Percentiles rank a stretch among this genome's conserved stretches.
phyloP scores from a whole-genome alignment of 2,329 filamentous ascomycete genomes.

The Neonectria faginata region DNA sequence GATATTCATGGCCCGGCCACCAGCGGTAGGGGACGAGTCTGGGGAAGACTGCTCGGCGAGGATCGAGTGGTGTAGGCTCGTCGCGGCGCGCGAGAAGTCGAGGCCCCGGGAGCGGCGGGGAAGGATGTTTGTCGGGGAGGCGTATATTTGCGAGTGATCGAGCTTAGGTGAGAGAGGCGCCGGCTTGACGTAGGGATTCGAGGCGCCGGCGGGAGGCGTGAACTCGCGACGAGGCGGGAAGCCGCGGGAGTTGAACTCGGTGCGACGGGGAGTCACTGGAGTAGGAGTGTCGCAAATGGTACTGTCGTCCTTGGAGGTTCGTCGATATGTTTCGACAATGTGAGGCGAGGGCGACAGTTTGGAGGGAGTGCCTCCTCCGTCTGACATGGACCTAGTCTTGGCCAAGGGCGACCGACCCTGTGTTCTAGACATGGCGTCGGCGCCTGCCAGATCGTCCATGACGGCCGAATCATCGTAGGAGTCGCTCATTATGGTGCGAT shows the following conservation, averaged over 20 bases:
- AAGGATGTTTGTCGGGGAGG: conserved; percentile 87
- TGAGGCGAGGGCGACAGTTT: conserved; percentile 69
- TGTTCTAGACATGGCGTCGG: conserved; percentile 22
- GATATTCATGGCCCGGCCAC: conserved; percentile 73
- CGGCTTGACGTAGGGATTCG: conserved; percentile 61
- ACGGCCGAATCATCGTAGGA: conserved; percentile 50
- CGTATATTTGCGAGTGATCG: conserved; percentile 86
- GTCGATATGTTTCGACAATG: conserved; percentile 65
- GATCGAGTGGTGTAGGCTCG: conserved; percentile 94
- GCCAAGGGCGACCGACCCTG: conserved; percentile 55
- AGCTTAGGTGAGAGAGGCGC: conserved; percentile 85
- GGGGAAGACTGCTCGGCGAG: conserved; percentile 89
- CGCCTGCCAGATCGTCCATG: conserved; percentile 45
- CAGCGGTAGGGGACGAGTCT: conserved; percentile 89
- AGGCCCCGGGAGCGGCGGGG: conserved; percentile 89
- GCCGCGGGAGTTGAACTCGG: conserved; percentile 71
- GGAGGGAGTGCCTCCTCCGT: conserved; percentile 68
- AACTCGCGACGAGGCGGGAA: conserved; percentile 59
- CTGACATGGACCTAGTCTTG: conserved; percentile 74
- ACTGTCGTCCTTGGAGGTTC: conserved; percentile 75
- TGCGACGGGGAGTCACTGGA: conserved; percentile 79
- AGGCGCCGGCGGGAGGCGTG: conserved; percentile 51
- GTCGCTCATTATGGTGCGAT: conserved; percentile 32
- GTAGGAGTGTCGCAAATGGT: conserved; percentile 58
- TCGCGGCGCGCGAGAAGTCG: conserved; percentile 93